phyloP scores from a whole-genome alignment of 1,284 basidiomycete genomes.

The Cryptococcus sp. region DNA sequence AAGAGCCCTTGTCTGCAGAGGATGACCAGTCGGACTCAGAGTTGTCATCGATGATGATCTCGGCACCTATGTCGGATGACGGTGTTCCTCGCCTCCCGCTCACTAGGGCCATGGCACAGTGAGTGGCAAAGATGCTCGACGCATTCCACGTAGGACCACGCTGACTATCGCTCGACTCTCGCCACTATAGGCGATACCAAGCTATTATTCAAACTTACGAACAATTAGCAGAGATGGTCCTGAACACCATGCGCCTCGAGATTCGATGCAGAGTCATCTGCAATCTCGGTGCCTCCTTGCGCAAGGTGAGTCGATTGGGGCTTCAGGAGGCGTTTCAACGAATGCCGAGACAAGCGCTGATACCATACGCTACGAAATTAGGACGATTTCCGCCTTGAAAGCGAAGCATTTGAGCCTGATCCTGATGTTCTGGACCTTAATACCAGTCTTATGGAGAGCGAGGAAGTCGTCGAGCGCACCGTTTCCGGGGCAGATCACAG shows the following conservation, averaged over 20 bases:
- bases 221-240: constrained; percentile 79
- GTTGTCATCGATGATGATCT: constrained; percentile 2
- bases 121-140: constrained; percentile 44
- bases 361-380: constrained; percentile 43
- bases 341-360: too few relatives aligned
- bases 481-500: constrained; percentile 66
- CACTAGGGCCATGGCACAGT: constrained; percentile 84
- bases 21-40: constrained; percentile 54
- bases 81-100: constrained; percentile 70
- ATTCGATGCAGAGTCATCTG: constrained; percentile 81
- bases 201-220: constrained; percentile 86
- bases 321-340: too few relatives aligned
- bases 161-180: constrained; percentile 16
- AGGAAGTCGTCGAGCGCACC: constrained; percentile 67
- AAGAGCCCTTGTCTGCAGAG: constrained; percentile 60
- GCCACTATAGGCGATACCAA: constrained; percentile 73
- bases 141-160: background rate
- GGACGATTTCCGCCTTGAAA: constrained; percentile 79
- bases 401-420: constrained; percentile 86
- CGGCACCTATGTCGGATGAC: constrained; percentile 31
- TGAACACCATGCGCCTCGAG: constrained; percentile 88
- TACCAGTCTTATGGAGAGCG: constrained; percentile 72
- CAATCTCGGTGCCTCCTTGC: constrained; percentile 76
- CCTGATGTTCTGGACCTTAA: constrained; percentile 87
- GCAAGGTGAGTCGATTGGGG: constrained; percentile 58